phyloP scores from a whole-genome alignment of 768 basidiomycete genomes.

The Lactarius quietus region DNA sequence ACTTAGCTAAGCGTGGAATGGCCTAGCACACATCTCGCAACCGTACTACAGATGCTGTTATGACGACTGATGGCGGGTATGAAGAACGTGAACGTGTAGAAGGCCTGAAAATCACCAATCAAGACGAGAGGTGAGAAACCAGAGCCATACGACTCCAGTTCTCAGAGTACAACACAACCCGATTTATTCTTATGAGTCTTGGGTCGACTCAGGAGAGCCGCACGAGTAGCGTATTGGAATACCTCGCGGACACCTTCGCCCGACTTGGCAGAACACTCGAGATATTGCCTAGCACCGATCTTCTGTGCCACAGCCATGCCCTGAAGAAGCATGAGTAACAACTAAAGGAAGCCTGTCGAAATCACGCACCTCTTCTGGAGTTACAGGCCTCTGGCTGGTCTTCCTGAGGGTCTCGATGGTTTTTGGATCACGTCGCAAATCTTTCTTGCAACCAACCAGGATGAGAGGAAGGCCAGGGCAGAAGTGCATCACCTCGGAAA shows the following conservation, averaged over 20 bases:
- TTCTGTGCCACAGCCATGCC: conserved; percentile 94
- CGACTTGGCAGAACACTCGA: conserved; percentile 95
- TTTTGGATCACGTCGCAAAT: conserved; percentile 88
- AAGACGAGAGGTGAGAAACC: conserved; percentile 13
- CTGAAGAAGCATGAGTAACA: conserved; percentile 38
- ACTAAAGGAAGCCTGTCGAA: neutral
- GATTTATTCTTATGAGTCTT: conserved; percentile 41
- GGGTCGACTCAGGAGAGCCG: conserved; percentile 70
- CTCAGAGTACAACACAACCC: conserved; percentile 45
- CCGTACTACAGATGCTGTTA: conserved; percentile 31
- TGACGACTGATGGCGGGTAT: conserved; percentile 39
- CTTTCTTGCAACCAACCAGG: conserved; percentile 99
- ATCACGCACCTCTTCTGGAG: conserved; percentile 76
- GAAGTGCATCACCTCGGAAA: conserved; percentile 98
- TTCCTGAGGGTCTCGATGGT: conserved; percentile 93
- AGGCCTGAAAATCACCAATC: conserved; percentile 10
- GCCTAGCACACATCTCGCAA: conserved; percentile 21
- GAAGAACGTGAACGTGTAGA: conserved; percentile 31
- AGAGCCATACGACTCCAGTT: conserved; percentile 9
- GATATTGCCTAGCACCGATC: conserved; percentile 95
- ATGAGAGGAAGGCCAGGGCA: conserved; percentile 93
- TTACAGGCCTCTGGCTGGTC: conserved; percentile 93
- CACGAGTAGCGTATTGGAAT: conserved; percentile 95
- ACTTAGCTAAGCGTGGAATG: conserved; percentile 22
- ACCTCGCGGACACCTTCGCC: conserved; percentile 98